Conservation (phyloP, 495 filamentous ascomycete genomes). For the Hypoxylon cercidicola region DNA sequence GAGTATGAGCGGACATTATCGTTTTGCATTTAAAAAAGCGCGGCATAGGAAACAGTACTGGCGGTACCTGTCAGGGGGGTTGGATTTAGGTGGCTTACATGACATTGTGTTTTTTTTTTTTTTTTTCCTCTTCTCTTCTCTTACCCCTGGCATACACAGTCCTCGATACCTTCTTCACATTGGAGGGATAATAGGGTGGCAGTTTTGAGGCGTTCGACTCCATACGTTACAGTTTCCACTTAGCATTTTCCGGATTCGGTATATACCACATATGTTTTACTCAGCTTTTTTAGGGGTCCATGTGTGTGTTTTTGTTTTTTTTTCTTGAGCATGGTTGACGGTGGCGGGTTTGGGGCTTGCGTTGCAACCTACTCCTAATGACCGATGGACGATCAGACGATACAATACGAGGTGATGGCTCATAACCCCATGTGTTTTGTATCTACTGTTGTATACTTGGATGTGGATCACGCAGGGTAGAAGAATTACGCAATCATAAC, state of each 20-base stretch:
- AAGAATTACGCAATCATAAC: too few relatives aligned
- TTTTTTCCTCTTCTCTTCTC: constrained; percentile 4
- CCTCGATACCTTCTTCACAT: constrained; percentile 12
- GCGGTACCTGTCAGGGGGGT: constrained; percentile 33
- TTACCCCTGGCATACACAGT: constrained; percentile 23
- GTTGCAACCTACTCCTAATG: too few relatives aligned
- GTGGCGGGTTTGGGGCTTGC: too few relatives aligned
- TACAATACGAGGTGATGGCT: too few relatives aligned
- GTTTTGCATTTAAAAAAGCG: constrained; percentile 37
- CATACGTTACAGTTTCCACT: constrained; percentile 15
- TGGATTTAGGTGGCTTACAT: not conserved
- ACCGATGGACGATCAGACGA: too few relatives aligned
- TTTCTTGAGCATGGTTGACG: too few relatives aligned
- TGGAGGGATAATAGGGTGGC: constrained; percentile 9
- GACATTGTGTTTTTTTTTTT: not conserved
- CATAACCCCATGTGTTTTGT: too few relatives aligned
- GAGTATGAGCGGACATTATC: constrained; percentile 26
- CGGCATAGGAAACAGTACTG: constrained; percentile 28
- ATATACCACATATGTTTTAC: constrained; percentile 34
- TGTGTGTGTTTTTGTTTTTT: too few relatives aligned
- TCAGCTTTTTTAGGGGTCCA: not conserved
- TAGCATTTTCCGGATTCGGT: constrained; percentile 43
- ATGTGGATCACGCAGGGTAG: too few relatives aligned
- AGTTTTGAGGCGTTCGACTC: constrained; percentile 15
- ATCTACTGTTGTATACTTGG: too few relatives aligned